Evolutionary conservation across 1,284 basidiomycete genomes (phyloP), one percentile per base, ranked within the genome.

Genomic region (Mycena sp.): DNA sequence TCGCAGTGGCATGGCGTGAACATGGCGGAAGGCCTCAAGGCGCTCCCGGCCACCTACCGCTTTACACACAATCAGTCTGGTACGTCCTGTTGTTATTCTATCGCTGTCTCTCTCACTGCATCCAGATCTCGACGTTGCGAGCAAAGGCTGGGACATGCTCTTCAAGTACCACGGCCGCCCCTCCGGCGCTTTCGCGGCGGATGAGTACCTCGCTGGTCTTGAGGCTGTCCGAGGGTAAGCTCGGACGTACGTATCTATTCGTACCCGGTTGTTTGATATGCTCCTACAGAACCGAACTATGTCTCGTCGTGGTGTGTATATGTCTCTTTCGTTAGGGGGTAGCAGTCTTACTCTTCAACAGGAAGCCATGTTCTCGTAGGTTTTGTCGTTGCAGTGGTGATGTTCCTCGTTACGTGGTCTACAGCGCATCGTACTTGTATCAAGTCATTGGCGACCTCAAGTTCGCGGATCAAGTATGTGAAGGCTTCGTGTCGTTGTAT

Each of bases 301-400:
- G 86, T 69, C 72, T 86, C 14, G 85, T 87, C 10, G 86, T 88
- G 65, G 85, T 85, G 72, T 40, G 84, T 78, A 2, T 28, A 28
- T 17, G 9, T 52, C 51, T 50, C 9, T n/a, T 10, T 21, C 37
- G 19, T 61, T 7, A 46, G 40, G 14, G 14, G 21, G 26, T 23
- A 53, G n/a, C 46, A 16, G 16, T n/a, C 5, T 44, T 35, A 11
- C 58, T 55, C 19, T 21, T 21, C 43, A 26, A 12, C 56, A 85
- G 83, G 85, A 87, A 80, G 85, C 85, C 4, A 86, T 87, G 84
- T 87, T 85, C 72, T 86, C 85, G 82, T 86, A 67, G 61, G 83
- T 43, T 38, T 21, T n/a, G 40, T 30, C 26, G 17, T 7, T 26
- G 38, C 29, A 16, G 48, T 17, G 14, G 23, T 29, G 19, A 53